Evolutionary conservation across 441 rosid species (phyloP), one percentile per base, ranked within the genome.

Genomic region (Rhodomyrtus psidioides): DNA sequence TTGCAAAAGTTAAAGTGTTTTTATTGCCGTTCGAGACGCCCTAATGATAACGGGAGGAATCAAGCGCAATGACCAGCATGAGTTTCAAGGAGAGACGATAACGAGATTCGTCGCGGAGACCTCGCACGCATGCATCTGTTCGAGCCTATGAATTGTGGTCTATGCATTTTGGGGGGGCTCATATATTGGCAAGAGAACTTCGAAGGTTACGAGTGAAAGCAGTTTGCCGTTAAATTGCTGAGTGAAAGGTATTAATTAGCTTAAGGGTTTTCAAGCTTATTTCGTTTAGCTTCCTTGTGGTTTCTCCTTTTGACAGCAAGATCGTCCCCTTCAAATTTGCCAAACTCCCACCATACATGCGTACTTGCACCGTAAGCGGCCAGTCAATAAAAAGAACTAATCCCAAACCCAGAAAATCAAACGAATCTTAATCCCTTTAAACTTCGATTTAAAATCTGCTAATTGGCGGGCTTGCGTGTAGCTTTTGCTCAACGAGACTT

Each of bases 1-100:
- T 0, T 9, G 1, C 0, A 62, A 2, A 30, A 62, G 2, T 0
- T 62, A 0, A 12, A 30, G 0, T 2, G 0, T 2, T 30, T 0
- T 1, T 17, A 30, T 4, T 1, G 0, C 5, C 0, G 0, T 62
- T 62, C 1, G 0, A 30, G 14, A 8, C 4, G 1, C 0, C 0
- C 0, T 1, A 0, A 3, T 27, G 0, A 15, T 60, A 9, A 30
- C 4, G 0, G 19, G 0, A 34, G 0, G 13, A 65, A 30, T 34
- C 0, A 65, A 65, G 1, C 21, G 17, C 12, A 0, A 3, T 17
- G 2, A 0, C 39, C 6, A 2, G 17, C 19, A 9, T 34, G 12
- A 19, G 15, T 34, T 34, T 17, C 0, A 30, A 65, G 6, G 1
- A 7, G 9, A 6, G 12, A 0, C 1, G 3, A 2, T 0, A 24